Conservation (phyloP, 208 protist genomes). For the Acanthamoeba castellanii region DNA sequence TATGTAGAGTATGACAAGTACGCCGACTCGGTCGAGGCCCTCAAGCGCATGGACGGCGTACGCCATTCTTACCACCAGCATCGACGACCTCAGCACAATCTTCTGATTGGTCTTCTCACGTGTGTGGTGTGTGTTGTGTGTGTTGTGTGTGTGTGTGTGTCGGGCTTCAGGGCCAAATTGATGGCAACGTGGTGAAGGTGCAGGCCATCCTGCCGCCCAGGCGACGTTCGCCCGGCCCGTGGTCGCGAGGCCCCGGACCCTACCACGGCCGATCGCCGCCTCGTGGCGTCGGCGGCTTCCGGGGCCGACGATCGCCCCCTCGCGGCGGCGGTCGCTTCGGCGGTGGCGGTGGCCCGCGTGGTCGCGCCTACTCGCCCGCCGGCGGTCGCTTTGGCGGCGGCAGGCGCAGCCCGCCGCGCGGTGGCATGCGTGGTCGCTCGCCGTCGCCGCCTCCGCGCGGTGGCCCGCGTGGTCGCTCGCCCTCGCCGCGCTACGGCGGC, state of each 20-base stretch:
- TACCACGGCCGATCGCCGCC: constrained; percentile 25
- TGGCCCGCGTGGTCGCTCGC: background rate
- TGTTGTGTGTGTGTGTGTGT: background rate
- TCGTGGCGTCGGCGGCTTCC: background rate
- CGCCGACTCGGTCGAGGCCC: background rate
- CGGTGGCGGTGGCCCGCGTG: background rate
- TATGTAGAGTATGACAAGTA: constrained; percentile 57
- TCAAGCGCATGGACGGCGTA: constrained; percentile 63
- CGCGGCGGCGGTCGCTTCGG: background rate
- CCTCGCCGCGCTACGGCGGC: background rate
- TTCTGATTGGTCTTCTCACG: background rate
- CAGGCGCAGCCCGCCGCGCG: no score
- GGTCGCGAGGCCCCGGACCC: background rate
- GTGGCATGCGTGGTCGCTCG: no score
- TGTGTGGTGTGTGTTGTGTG: no score
- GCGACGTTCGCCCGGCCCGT: constrained; percentile 39
- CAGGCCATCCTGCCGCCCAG: constrained; percentile 27
- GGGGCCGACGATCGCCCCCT: background rate
- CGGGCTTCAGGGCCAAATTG: constrained; percentile 25
- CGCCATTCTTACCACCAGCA: background rate
- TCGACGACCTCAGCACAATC: no score
- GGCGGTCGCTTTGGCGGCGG: background rate
- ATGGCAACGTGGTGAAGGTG: constrained; percentile 60
- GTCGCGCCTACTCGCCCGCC: background rate
- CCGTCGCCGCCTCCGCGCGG: background rate